Conservation (phyloP, 2,329 filamentous ascomycete genomes). For the Pseudogymnoascus sp. region DNA sequence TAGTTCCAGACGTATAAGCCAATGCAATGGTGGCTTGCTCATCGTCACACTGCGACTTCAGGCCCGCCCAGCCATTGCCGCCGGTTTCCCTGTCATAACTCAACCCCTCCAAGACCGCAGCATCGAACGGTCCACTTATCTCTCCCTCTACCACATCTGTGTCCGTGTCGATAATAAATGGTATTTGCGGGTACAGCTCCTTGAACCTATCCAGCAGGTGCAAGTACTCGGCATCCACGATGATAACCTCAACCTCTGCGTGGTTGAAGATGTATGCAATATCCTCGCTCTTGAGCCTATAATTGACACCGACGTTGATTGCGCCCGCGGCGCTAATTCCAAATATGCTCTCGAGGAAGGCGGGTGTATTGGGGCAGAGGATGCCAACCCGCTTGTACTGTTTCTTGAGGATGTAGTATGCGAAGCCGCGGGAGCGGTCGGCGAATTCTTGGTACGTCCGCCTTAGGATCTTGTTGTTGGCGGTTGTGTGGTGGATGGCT, state of each 20-base stretch:
- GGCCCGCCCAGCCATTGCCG: constrained; percentile 63
- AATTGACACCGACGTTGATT: constrained; percentile 67
- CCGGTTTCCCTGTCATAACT: constrained; percentile 60
- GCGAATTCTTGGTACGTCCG: constrained; percentile 75
- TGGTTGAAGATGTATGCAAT: constrained; percentile 86
- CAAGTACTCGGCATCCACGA: constrained; percentile 76
- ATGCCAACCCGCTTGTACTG: constrained; percentile 72
- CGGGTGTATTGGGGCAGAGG: constrained; percentile 84
- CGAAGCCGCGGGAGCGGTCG: constrained; percentile 77
- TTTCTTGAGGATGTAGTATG: constrained; percentile 75
- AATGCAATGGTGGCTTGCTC: constrained; percentile 81
- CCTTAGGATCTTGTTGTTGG: constrained; percentile 64
- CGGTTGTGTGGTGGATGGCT: constrained; percentile 78
- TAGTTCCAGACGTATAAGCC: constrained; percentile 91
- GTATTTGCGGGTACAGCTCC: constrained; percentile 51
- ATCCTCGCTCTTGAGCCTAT: constrained; percentile 72
- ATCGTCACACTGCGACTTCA: constrained; percentile 56
- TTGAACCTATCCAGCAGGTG: constrained; percentile 60
- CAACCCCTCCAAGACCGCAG: constrained; percentile 73
- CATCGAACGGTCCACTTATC: constrained; percentile 71
- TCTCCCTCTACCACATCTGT: constrained; percentile 69
- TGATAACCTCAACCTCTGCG: constrained; percentile 75
- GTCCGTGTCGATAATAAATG: constrained; percentile 71
- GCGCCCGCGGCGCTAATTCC: constrained; percentile 75
- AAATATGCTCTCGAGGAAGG: constrained; percentile 85